A percentile compares a stretch with the other conserved stretches of the same genome.
Conservation (phyloP, 805 yeast genomes). For the Saccharomycopsis microspora region DNA sequence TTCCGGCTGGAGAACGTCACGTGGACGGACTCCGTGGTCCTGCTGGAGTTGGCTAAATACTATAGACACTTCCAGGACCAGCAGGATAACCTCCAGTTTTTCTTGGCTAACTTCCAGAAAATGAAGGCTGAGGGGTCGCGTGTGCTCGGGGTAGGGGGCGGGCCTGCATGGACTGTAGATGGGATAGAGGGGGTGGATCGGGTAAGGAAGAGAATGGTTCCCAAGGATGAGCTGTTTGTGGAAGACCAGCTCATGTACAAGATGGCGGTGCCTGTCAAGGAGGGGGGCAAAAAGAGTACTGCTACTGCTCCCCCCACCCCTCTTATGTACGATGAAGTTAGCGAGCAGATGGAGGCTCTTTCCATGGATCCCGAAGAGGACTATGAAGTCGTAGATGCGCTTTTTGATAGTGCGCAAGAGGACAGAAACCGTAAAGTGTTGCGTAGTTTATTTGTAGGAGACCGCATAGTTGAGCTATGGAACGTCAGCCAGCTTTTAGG, state of each 20-base stretch:
- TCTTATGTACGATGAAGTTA: conserved; percentile 7
- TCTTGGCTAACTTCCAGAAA: conserved; percentile 34
- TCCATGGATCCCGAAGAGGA: conserved; percentile 19
- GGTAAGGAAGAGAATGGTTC: conserved; percentile 50
- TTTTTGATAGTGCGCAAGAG: conserved; percentile 31
- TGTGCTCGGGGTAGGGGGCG: conserved; percentile 19
- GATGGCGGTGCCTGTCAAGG: conserved; percentile 27
- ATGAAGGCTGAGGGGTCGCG: conserved; percentile 33
- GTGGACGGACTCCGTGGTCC: conserved; percentile 28
- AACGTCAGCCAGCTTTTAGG: conserved; percentile 71
- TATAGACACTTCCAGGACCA: conserved; percentile 53
- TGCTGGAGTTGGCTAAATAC: conserved; percentile 36
- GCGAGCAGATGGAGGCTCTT: conserved; percentile 16
- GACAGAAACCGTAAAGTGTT: conserved; percentile 70
- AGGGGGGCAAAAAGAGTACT: not conserved
- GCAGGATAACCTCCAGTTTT: conserved; percentile 44
- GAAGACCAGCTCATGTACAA: conserved; percentile 32
- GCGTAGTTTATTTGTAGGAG: conserved; percentile 58
- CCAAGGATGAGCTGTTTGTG: conserved; percentile 37
- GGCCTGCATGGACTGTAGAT: conserved; percentile 41
- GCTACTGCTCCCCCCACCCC: not conserved
- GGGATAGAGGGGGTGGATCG: conserved; percentile 60
- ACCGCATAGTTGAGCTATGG: conserved; percentile 59
- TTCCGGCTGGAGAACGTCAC: conserved; percentile 24
- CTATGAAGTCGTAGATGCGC: conserved; percentile 34